Base-by-base conservation (phyloP, 441 rosid species). In the Theobroma grandiflorum region DNA sequence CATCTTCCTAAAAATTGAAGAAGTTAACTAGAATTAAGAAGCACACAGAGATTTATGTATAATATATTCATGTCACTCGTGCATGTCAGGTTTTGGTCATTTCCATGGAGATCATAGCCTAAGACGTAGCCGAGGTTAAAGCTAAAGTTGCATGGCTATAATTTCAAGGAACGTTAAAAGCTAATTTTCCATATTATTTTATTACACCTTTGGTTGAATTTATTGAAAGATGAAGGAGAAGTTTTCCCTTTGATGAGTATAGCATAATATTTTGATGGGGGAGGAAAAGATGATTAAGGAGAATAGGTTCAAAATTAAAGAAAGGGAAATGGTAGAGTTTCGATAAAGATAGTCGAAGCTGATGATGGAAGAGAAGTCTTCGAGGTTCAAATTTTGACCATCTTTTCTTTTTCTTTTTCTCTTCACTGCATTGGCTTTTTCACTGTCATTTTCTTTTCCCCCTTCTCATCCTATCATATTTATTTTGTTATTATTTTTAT, bases 301-400 rank as follows among this genome's bases (percentile, higher is more conserved):
- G 57, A 76, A 33, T 10, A 61, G 2, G 37, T 72, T 37, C 42
- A 75, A 80, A 63, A 74, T 62, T 72, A 70, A 74, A 70, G 74
- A 72, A 55, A 59, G 58, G 55, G 76, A 43, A 78, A 76, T 78
- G 86, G 83, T 55, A 79, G 89, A 81, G 82, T 89, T 87, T 91
- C 89, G 86, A 90, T 88, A 87, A 89, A 89, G 90, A 89, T 49
- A 83, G 90, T 79, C 58, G 89, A 79, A 85, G 87, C 78, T 86
- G 91, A 88, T 84, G 91, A 85, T 89, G 91, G 89, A 83, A 81
- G 86, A 85, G 83, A 86, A 86, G 89, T 87, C 84, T 88, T 88
- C 85, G 88, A 89, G 92, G 90, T 85, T 91, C 85, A 84, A 88
- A 89, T 88, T 88, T 93, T 88, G 91, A 91, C 94, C 94, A 84